Base-by-base conservation (phyloP, 164 flowering plant species). In the Taxillus chinensis region DNA sequence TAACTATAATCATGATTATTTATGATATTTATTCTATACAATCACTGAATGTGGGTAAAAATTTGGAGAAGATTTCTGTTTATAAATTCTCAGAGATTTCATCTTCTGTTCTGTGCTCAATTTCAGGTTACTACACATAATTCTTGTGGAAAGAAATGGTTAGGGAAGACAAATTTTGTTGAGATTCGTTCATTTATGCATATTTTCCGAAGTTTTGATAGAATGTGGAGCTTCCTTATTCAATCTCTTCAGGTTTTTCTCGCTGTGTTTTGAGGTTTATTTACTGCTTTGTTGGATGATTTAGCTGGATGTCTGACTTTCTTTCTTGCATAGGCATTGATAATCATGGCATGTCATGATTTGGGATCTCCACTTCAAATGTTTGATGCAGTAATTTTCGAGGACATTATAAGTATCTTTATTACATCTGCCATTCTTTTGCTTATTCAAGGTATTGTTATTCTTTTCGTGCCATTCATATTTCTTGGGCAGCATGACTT, bases 171-270 rank as follows among this genome's bases (percentile, higher is more conserved):
- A 71, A 93, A 90, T 80, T 93, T 88, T 84, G 90, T 84, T 1
- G 98, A 93, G 78, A 76, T 81, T 6, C 97, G 97, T 59, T 90
- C 98, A 39, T 88, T 90, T 80, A 82, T 83, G 87, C 97, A 93
- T 65, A 77, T 90, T 43, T 93, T 93, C 70, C 76, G 98, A 74
- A 88, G 98, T 77, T 93, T 93, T 71, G 90, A 86, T 68, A 85
- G 98, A 70, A 83, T 93, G 92, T 93, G 97, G 97, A 75, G 68
- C 54, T 86, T 90, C 69, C 80, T 78, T 46, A 81, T 93, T 67
- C 56, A 90, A 39, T 75, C 88, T 53, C 90, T 93, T 64, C 98
- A 93, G 98, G 98, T 93, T 62, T 59, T 40, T 16, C 48, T 53
- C 55, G 61, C n/a, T 50, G 27, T 6, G 46, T 57, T 14, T 54